Evolutionary conservation across 2,329 filamentous ascomycete species (phyloP).

Genomic region (Pseudogymnoascus sp.): DNA sequence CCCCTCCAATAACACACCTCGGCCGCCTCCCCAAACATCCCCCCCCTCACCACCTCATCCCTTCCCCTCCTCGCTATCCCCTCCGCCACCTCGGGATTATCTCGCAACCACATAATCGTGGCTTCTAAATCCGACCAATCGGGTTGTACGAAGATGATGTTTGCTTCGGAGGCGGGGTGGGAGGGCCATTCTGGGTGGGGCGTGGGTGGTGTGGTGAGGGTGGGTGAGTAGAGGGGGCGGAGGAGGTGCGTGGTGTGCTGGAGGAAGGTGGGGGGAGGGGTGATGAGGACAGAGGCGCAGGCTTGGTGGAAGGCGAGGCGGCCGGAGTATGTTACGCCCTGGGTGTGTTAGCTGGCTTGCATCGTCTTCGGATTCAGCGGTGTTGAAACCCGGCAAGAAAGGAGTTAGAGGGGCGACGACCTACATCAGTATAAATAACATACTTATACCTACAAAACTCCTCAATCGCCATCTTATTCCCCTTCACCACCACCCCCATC

Average conservation of each 20-base stretch:
- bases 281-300: constrained; percentile 40
- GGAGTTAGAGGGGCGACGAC: not conserved
- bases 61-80: constrained; percentile 42
- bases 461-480: constrained; percentile 40
- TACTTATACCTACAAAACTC: constrained; percentile 46
- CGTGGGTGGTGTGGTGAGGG: constrained; percentile 12
- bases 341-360: not conserved
- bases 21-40: constrained; percentile 42
- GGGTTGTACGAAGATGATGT: constrained; percentile 42
- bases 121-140: constrained; percentile 45
- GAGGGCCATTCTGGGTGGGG: constrained; percentile 31
- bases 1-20: constrained; percentile 47
- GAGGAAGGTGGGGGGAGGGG: constrained; percentile 40
- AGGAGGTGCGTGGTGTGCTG: constrained; percentile 43
- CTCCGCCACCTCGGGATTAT: constrained; percentile 35
- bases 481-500: constrained; percentile 22
- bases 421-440: constrained; percentile 41
- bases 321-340: constrained; percentile 44
- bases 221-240: constrained; percentile 35
- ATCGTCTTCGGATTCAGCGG: no score
- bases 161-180: constrained; percentile 32
- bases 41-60: constrained; percentile 34
- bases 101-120: constrained; percentile 38
- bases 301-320: constrained; percentile 44
- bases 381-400: no score